Percentiles rank a stretch among this genome's conserved stretches.
Evolutionary conservation across 495 filamentous ascomycete species (phyloP).

Genomic region (Cercophora samala): DNA sequence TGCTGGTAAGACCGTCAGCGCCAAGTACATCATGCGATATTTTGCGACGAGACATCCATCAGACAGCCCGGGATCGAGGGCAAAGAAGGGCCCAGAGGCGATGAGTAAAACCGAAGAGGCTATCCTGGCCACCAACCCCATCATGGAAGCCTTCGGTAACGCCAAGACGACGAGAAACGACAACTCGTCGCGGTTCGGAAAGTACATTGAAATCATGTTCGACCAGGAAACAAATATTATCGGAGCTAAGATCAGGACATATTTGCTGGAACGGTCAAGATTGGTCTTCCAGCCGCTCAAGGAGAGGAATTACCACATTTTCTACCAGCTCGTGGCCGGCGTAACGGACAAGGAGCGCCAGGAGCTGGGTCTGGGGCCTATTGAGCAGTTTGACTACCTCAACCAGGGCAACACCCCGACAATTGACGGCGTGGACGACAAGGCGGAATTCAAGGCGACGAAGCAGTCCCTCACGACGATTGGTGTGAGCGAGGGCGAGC

Average conservation of each 20-base stretch:
- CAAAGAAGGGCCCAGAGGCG: conserved; percentile 72
- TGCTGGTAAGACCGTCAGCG: conserved; percentile 97
- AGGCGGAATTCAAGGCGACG: conserved; percentile 85
- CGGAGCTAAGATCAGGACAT: conserved; percentile 93
- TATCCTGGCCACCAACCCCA: conserved; percentile 96
- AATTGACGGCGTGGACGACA: conserved; percentile 96
- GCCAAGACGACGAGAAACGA: conserved; percentile 98
- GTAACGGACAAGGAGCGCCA: conserved; percentile 80
- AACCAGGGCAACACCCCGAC: conserved; percentile 90
- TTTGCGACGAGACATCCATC: conserved; percentile 97
- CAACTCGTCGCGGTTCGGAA: conserved; percentile 97
- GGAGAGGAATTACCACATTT: conserved; percentile 98
- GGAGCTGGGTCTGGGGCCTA: conserved; percentile 68
- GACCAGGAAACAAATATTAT: conserved; percentile 94
- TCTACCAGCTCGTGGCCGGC: conserved; percentile 96
- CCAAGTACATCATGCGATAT: conserved; percentile 99
- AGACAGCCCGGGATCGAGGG: conserved; percentile 75
- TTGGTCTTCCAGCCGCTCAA: conserved; percentile 98
- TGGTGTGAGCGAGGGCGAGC: conserved; percentile 69
- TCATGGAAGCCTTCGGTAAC: conserved; percentile 99
- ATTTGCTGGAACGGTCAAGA: conserved; percentile 90
- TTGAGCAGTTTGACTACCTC: conserved; percentile 91
- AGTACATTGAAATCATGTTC: conserved; percentile 99
- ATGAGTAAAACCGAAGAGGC: conserved; percentile 99
- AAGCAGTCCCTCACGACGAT: conserved; percentile 83